Base-by-base conservation (phyloP, 192 early-diverging fungal species). In the Coemansia interrupta region DNA sequence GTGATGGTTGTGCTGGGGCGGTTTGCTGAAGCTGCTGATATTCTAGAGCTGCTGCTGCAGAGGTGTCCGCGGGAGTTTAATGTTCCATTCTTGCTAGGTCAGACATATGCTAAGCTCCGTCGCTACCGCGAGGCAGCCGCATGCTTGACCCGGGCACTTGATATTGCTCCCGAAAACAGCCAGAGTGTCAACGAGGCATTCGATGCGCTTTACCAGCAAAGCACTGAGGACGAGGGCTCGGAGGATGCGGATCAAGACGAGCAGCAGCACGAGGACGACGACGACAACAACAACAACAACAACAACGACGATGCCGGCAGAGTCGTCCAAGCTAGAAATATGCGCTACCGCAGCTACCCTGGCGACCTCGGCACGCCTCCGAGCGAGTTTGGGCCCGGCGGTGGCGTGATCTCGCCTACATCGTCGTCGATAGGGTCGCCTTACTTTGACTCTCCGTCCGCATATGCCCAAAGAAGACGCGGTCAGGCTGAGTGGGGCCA, bases 11-110 rank as follows among this genome's bases (percentile, higher is more conserved):
- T 77, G 11, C 66, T 90, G 17, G 74, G 78, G 15, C 71, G 80
- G 39, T 88, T 80, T 55, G 50, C 77, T 24, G 86, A 83, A n/a
- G 89, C 92, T 5, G 56, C 89, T 4, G 62, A 61, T 13, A 83
- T 86, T 15, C 70, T 92, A 12, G 80, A 86, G 53, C 68, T 74
- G 20, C 69, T 95, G 17, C 79, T 84, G 63, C 68, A 68, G 0
- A 47, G 67, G 41, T 80, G 77, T 47, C 77, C 77, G 18, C 71
- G 64, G 36, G 77, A 80, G 38, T 73, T 73, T 47, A 80, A 73
- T 26, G 77, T 80, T 15, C 72, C 72, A 10, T 80, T 80, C 45
- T 38, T 80, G 77, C 64, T 80, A 19, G 77, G 77, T 14, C 77
- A 80, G 44, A 80, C 77, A 11, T 80, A 80, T 41, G 49, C 70